phyloP scores from a whole-genome alignment of 495 filamentous ascomycete species.

The Aspergillus coremiiformis region DNA sequence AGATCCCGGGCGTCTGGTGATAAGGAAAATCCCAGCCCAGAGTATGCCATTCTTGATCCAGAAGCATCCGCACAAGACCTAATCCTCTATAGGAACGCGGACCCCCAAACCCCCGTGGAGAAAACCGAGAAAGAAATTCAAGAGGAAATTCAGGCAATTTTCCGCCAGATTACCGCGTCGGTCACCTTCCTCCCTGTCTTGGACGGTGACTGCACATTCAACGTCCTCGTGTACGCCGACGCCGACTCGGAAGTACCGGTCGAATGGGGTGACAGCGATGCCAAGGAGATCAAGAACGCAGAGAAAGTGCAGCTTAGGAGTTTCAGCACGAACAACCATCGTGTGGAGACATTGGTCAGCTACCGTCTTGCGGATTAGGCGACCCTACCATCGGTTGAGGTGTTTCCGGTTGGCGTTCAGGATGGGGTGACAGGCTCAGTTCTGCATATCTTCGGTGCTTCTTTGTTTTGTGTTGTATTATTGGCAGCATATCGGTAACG shows the following conservation, averaged over 20 bases:
- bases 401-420: conserved; percentile 30
- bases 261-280: conserved; percentile 98
- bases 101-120: conserved; percentile 40
- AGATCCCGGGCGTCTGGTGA: conserved; percentile 44
- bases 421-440: conserved; percentile 9
- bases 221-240: conserved; percentile 95
- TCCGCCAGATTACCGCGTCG: conserved; percentile 94
- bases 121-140: conserved; percentile 94
- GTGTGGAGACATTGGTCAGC: conserved; percentile 89
- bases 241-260: conserved; percentile 94
- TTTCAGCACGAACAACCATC: conserved; percentile 89
- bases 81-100: conserved; percentile 22
- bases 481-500: conserved; percentile 8
- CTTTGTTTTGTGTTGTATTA: neutral
- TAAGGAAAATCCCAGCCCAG: conserved; percentile 55
- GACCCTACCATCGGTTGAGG: conserved; percentile 12
- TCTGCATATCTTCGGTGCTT: neutral
- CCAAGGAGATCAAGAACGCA: conserved; percentile 92
- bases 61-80: neutral
- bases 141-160: conserved; percentile 87
- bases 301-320: conserved; percentile 94
- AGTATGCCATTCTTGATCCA: conserved; percentile 30
- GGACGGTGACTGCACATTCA: conserved; percentile 92
- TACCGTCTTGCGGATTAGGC: conserved; percentile 55
- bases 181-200: conserved; percentile 95